Base-by-base conservation (phyloP, 176 grass and related monocot genomes). In the Eragrostis curvula region DNA sequence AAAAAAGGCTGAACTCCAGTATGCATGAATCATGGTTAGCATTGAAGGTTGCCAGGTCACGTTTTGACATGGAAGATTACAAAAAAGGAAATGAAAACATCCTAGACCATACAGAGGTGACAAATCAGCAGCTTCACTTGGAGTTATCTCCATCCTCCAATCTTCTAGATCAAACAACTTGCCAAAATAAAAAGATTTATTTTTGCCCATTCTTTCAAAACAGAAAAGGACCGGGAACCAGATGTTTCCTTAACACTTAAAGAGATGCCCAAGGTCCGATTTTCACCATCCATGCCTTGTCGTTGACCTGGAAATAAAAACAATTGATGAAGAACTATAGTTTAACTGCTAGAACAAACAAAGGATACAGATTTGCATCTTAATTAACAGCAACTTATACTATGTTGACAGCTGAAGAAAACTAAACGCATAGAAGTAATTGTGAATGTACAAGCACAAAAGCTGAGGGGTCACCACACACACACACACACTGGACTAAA, bases 211-310 rank as follows among this genome's bases (percentile, higher is more conserved):
- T 45, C 85, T 88, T 82, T 68, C 47, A 41, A 85, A 87, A 81
- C 77, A 84, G 80, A 78, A 86, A 85, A 63, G 68, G 59, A 48
- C 25, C 1, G 13, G 30, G 36, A 48, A 49, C 47, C 44, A 69
- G 50, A 85, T 75, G 25, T 23, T 70, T 71, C 85, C 79, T 74
- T 45, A 29, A 70, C 43, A 70, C 55, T 79, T 64, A 0, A 47
- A 70, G 24, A 75, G 41, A 70, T 73, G 67, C 67, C 58, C 23
- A 42, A 50, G 30, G 43, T 20, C 68, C 17, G 29, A 72, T 48
- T 79, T 73, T 97, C 86, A 93, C 91, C 94, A 93, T 73, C 86
- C 76, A 70, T 87, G 86, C 81, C 90, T 89, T 64, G 84, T 55
- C 12, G 30, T 77, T 80, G 91, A 71, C 83, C 94, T 93, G 91